These are phyloP conservation scores for Herpotrichia juniperi DNA, from an alignment of 2,329 filamentous ascomycete genomes.

Conservation along the genomic window DNA sequence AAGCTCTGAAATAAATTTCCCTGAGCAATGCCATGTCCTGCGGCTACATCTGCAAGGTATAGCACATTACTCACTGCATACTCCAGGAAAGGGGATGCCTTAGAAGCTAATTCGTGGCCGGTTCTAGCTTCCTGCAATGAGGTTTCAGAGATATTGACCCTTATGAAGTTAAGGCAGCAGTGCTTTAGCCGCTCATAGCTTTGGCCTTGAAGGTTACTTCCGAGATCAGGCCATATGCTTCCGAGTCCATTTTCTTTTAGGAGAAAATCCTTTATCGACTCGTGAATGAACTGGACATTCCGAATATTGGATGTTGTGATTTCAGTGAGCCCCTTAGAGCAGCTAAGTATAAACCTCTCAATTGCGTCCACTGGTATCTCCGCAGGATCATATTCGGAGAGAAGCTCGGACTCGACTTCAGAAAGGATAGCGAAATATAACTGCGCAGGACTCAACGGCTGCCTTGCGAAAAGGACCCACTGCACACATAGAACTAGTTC, in stretches of 20 bases:
- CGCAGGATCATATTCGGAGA: constrained; percentile 11
- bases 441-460: constrained; percentile 15
- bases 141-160: constrained; percentile 3
- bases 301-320: constrained; percentile 16
- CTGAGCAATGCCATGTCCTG: constrained; percentile 22
- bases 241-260: no score
- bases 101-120: constrained; percentile 55
- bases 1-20: constrained; percentile 24
- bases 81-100: constrained; percentile 37
- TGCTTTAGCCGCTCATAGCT: no score
- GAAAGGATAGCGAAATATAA: constrained; percentile 23
- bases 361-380: constrained; percentile 9
- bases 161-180: no score
- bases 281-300: no score
- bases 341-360: constrained; percentile 24
- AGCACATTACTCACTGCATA: constrained; percentile 49
- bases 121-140: constrained; percentile 11
- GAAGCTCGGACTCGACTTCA: no score
- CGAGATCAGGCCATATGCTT: no score
- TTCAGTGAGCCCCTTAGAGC: constrained; percentile 31
- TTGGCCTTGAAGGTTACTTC: no score
- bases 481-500: constrained; percentile 11
- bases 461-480: constrained; percentile 27
- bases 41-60: constrained; percentile 50
- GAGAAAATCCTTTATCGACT: no score